A percentile compares a stretch with the other conserved stretches of the same genome.
Conservation (phyloP, 2,329 filamentous ascomycete genomes). For the Zymoseptoria passerinii region DNA sequence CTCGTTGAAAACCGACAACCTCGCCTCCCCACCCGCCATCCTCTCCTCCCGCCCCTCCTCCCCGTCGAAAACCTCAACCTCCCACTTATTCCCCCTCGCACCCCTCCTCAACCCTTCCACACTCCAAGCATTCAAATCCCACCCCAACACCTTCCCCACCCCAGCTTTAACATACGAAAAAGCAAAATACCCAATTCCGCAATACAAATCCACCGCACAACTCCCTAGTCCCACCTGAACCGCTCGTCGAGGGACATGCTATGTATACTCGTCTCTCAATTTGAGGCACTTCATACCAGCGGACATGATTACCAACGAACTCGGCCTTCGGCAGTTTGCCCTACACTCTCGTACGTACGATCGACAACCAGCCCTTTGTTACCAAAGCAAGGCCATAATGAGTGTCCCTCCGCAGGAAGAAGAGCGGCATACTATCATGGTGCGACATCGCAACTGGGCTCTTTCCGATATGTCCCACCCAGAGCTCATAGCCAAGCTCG, state of each 20-base stretch:
- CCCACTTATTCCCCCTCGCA: slow-evolving; percentile 35
- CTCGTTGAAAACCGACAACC: slow-evolving; percentile 35
- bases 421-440: not conserved
- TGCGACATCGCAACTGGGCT: not conserved
- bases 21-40: slow-evolving; percentile 7
- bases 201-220: slow-evolving; percentile 67
- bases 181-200: slow-evolving; percentile 88
- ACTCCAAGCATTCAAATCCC: slow-evolving; percentile 67
- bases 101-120: slow-evolving; percentile 39
- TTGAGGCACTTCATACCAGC: too few relatives aligned
- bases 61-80: slow-evolving; percentile 2
- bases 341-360: not conserved
- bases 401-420: not conserved
- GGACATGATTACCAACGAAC: not conserved
- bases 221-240: slow-evolving; percentile 20
- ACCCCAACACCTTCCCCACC: slow-evolving; percentile 63
- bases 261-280: too few relatives aligned
- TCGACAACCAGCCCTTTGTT: not conserved
- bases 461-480: not conserved
- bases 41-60: not conserved
- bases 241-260: too few relatives aligned
- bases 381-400: not conserved
- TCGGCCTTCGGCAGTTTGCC: not conserved
- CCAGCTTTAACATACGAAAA: slow-evolving; percentile 73
- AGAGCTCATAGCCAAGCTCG: not conserved